A percentile compares a stretch with the other conserved stretches of the same genome.
These are phyloP conservation scores for Mycena venus DNA, from an alignment of 768 basidiomycete genomes.

Conservation along the genomic window DNA sequence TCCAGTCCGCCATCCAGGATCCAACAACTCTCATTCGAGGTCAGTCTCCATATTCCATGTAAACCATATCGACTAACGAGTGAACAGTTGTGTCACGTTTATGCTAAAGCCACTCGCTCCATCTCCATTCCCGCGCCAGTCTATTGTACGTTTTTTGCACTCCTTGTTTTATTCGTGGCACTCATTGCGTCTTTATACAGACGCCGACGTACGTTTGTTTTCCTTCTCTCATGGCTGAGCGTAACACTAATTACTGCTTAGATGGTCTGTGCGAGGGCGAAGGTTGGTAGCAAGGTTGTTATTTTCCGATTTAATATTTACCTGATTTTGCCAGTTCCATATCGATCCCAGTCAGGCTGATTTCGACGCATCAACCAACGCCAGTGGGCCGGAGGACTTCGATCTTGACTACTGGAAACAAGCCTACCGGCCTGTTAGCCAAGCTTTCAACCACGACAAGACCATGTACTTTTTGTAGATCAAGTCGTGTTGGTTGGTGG, in stretches of 20 bases:
- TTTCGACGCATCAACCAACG: constrained; percentile 9
- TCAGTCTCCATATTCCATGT: neutral
- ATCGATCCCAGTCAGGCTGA: neutral
- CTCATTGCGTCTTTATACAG: constrained; percentile 5
- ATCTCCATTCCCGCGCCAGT: constrained; percentile 74
- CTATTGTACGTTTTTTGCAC: constrained; percentile 60
- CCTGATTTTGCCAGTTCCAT: constrained; percentile 11
- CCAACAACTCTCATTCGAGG: constrained; percentile 57
- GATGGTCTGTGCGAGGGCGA: constrained; percentile 34
- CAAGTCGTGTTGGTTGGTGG: too few species aligned
- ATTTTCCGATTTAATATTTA: neutral
- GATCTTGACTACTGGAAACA: constrained; percentile 2
- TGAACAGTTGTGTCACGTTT: constrained; percentile 61
- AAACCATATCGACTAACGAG: neutral
- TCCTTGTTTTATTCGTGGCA: neutral
- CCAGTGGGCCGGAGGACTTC: constrained; percentile 13
- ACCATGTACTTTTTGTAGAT: constrained; percentile 16
- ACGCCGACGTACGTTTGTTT: constrained; percentile 20
- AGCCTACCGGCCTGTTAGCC: neutral
- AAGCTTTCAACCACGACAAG: neutral
- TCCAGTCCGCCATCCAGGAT: constrained; percentile 38
- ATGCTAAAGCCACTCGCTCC: constrained; percentile 67
- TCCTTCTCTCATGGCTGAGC: neutral
- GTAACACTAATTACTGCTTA: neutral
- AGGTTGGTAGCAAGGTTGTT: neutral